Percentiles rank a stretch among this genome's conserved stretches.
phyloP scores from a whole-genome alignment of 768 basidiomycete species.

The Cyclocybe cylindracea region DNA sequence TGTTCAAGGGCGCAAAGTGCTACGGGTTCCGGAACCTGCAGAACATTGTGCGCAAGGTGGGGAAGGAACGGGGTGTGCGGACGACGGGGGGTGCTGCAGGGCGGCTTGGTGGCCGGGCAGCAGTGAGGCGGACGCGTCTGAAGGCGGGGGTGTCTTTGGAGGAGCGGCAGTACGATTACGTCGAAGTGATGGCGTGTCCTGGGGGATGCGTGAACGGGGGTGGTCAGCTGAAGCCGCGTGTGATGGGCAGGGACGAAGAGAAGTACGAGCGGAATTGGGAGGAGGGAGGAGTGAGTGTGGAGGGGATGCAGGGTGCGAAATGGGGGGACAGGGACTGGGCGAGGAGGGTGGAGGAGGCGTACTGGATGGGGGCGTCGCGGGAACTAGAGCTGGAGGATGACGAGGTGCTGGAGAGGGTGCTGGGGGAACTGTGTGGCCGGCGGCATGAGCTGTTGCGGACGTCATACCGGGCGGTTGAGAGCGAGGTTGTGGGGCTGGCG shows the following conservation, averaged over 20 bases:
- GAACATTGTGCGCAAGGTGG: slow-evolving; percentile 92
- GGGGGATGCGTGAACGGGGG: slow-evolving; percentile 97
- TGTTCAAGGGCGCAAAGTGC: slow-evolving; percentile 94
- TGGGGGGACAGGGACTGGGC: slow-evolving; percentile 90
- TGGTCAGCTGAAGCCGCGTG: slow-evolving; percentile 67
- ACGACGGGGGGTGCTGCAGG: slow-evolving; percentile 50
- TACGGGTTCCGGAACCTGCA: slow-evolving; percentile 98
- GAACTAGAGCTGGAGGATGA: background rate
- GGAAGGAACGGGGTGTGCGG: slow-evolving; percentile 77
- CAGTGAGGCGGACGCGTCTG: slow-evolving; percentile 25
- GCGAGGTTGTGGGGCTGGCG: slow-evolving; percentile 75
- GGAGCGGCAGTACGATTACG: slow-evolving; percentile 75
- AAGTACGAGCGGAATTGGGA: slow-evolving; percentile 67
- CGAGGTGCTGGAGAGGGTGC: slow-evolving; percentile 27
- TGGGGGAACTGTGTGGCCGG: slow-evolving; percentile 34
- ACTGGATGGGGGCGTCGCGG: slow-evolving; percentile 55
- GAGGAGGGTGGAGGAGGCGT: slow-evolving; percentile 74
- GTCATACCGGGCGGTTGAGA: slow-evolving; percentile 82
- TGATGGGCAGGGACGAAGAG: slow-evolving; percentile 54
- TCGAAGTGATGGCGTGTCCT: slow-evolving; percentile 99
- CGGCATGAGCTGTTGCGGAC: slow-evolving; percentile 67
- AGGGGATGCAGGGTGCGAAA: slow-evolving; percentile 47
- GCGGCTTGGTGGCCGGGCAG: slow-evolving; percentile 24
- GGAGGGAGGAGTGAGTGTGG: slow-evolving; percentile 47
- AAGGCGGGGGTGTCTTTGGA: slow-evolving; percentile 29